These are phyloP conservation scores for Plasmodium cynomolgi DNA, from an alignment of 169 alveolate species.

Conservation along the genomic window DNA sequence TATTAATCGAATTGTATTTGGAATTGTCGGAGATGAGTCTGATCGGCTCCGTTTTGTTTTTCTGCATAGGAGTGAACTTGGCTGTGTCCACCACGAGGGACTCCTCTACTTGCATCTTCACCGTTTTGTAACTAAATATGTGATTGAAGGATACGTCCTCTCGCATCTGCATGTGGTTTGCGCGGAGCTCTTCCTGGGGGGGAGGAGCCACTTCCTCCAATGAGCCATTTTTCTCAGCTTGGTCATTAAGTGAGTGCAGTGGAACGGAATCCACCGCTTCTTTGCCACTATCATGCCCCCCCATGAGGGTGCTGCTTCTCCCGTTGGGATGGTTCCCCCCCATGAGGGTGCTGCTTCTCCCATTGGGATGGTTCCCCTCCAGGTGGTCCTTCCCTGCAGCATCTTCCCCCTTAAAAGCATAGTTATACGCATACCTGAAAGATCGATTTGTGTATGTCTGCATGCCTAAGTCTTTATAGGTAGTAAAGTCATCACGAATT, in stretches of 20 bases:
- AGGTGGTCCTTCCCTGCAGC: neutral
- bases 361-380: no score
- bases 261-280: neutral
- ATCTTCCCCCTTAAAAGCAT: neutral
- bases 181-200: neutral
- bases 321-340: neutral
- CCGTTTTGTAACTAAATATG: conserved; percentile 34
- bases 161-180: conserved; percentile 4
- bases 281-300: neutral
- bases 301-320: neutral
- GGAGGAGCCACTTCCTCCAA: neutral
- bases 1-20: conserved; percentile 34
- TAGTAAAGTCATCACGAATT: conserved; percentile 48
- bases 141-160: conserved; percentile 32
- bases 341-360: neutral
- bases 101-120: conserved; percentile 28
- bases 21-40: neutral
- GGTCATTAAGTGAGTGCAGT: neutral
- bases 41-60: conserved; percentile 31
- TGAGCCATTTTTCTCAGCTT: neutral
- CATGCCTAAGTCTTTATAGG: conserved; percentile 58
- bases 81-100: conserved; percentile 35
- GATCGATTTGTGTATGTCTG: conserved; percentile 21
- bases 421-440: conserved; percentile 2
- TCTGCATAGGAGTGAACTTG: conserved; percentile 30